Conservation (phyloP, 768 basidiomycete genomes). For the Mycena venus region DNA sequence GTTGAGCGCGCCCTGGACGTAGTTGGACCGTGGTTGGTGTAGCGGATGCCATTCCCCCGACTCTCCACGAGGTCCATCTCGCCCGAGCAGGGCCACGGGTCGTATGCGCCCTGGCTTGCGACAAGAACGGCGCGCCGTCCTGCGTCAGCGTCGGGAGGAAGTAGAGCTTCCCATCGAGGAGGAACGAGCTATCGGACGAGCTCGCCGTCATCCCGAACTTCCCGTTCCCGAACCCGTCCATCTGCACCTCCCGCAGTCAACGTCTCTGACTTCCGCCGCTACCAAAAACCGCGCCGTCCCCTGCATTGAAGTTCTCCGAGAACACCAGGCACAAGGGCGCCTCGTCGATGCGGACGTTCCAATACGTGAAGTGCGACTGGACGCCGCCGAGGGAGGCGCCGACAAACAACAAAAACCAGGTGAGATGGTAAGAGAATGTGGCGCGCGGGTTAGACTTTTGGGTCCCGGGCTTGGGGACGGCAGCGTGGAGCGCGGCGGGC, state of each 20-base stretch:
- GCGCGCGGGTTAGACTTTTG: slow-evolving; percentile 62
- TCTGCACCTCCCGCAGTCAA: slow-evolving; percentile 67
- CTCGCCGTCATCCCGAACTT: too few relatives aligned
- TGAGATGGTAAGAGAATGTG: slow-evolving; percentile 67
- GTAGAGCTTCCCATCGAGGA: slow-evolving; percentile 81
- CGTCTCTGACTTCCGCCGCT: slow-evolving; percentile 24
- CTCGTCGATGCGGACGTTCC: slow-evolving; percentile 65
- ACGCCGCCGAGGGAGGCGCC: slow-evolving; percentile 67
- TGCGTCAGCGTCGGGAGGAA: slow-evolving; percentile 91
- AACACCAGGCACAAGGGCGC: slow-evolving; percentile 73
- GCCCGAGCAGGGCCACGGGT: too few relatives aligned
- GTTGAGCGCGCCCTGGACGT: too few relatives aligned
- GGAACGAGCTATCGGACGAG: slow-evolving; percentile 84
- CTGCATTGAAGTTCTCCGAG: slow-evolving; percentile 75
- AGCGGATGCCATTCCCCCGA: too few relatives aligned
- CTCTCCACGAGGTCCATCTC: too few relatives aligned
- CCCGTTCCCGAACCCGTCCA: slow-evolving; percentile 90
- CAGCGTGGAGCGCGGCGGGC: slow-evolving; percentile 41
- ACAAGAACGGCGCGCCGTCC: too few relatives aligned
- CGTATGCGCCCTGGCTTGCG: too few relatives aligned
- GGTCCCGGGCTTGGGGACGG: slow-evolving; percentile 72
- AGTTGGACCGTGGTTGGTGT: too few relatives aligned
- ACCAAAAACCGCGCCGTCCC: slow-evolving; percentile 67
- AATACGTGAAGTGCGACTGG: slow-evolving; percentile 70
- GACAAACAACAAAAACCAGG: slow-evolving; percentile 66